Evolutionary conservation across 2,329 filamentous ascomycete species (phyloP).

Genomic region (Penicillium sp.): DNA sequence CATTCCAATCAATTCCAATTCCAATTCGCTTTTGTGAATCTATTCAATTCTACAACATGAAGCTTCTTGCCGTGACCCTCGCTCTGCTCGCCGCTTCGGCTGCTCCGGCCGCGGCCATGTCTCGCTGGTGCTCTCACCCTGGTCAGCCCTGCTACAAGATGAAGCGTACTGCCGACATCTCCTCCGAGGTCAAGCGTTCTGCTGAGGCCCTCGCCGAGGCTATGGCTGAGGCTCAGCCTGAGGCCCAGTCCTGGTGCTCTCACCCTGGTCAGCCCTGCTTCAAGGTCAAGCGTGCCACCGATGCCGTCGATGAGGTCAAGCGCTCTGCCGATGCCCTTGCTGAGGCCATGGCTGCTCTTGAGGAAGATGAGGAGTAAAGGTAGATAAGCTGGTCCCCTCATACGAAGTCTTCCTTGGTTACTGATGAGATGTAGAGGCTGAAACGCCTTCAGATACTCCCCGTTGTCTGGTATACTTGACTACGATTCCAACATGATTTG

Average conservation of each 20-base stretch:
- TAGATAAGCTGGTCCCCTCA: neutral
- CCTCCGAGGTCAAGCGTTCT: conserved; percentile 31
- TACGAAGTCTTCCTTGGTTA: neutral
- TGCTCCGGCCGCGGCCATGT: conserved; percentile 31
- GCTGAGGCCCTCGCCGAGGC: conserved; percentile 35
- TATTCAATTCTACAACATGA: conserved; percentile 44
- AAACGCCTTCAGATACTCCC: neutral
- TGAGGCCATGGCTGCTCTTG: conserved; percentile 33
- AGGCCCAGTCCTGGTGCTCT: conserved; percentile 32
- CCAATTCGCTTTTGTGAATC: neutral
- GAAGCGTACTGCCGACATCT: conserved; percentile 29
- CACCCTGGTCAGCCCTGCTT: conserved; percentile 47
- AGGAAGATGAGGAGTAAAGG: conserved; percentile 29
- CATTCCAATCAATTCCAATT: conserved; percentile 8
- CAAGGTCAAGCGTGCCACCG: conserved; percentile 65
- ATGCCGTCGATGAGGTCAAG: conserved; percentile 59
- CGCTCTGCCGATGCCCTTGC: conserved; percentile 35
- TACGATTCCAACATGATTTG: neutral
- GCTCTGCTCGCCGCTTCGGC: conserved; percentile 44
- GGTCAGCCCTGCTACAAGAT: conserved; percentile 31
- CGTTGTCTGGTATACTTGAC: neutral
- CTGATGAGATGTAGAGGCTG: neutral
- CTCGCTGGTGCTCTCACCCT: conserved; percentile 31
- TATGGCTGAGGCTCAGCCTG: conserved; percentile 27
- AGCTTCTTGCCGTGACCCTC: conserved; percentile 46